Evolutionary conservation across 495 filamentous ascomycete genomes (phyloP).

Genomic region (Collariella sp.): DNA sequence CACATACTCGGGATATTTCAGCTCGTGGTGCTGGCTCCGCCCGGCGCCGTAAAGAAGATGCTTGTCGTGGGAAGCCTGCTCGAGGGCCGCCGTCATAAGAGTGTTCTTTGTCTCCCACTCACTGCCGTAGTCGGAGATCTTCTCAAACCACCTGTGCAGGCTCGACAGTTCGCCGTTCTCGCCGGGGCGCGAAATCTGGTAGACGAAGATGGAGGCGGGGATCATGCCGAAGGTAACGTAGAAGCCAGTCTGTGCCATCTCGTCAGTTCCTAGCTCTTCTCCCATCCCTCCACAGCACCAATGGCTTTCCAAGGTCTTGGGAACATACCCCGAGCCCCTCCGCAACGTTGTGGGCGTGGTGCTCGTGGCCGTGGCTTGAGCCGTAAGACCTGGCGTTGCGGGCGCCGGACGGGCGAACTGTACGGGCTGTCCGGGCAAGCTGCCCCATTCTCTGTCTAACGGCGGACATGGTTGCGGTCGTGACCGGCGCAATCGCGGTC

Average conservation of each 20-base stretch:
- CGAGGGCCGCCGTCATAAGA: slow-evolving; percentile 30
- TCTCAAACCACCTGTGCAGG: slow-evolving; percentile 27
- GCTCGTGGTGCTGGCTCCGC: slow-evolving; percentile 31
- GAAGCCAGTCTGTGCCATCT: slow-evolving; percentile 27
- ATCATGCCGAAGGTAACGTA: slow-evolving; percentile 32
- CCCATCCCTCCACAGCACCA: not conserved
- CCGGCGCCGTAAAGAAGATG: slow-evolving; percentile 31
- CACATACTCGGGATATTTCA: slow-evolving; percentile 43
- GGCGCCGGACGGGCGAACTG: slow-evolving; percentile 22
- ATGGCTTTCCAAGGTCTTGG: not conserved
- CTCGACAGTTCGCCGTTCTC: slow-evolving; percentile 34
- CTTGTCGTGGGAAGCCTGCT: slow-evolving; percentile 44
- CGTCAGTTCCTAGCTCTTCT: slow-evolving; percentile 10
- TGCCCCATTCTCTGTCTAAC: slow-evolving; percentile 35
- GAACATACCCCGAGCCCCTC: slow-evolving; percentile 40
- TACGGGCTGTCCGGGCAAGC: slow-evolving; percentile 31
- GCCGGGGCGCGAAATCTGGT: slow-evolving; percentile 35
- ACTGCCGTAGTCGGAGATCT: slow-evolving; percentile 30
- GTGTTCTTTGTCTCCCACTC: slow-evolving; percentile 35
- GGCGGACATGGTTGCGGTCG: slow-evolving; percentile 35
- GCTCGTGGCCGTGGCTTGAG: slow-evolving; percentile 31
- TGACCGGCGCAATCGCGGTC: slow-evolving; percentile 6
- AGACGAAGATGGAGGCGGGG: slow-evolving; percentile 27
- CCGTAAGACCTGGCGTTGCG: slow-evolving; percentile 37
- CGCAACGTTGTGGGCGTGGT: slow-evolving; percentile 31